Percentiles rank a stretch among this genome's conserved stretches.
phyloP scores from a whole-genome alignment of 805 yeast species.

The Maudiozyma pseudohumilis region DNA sequence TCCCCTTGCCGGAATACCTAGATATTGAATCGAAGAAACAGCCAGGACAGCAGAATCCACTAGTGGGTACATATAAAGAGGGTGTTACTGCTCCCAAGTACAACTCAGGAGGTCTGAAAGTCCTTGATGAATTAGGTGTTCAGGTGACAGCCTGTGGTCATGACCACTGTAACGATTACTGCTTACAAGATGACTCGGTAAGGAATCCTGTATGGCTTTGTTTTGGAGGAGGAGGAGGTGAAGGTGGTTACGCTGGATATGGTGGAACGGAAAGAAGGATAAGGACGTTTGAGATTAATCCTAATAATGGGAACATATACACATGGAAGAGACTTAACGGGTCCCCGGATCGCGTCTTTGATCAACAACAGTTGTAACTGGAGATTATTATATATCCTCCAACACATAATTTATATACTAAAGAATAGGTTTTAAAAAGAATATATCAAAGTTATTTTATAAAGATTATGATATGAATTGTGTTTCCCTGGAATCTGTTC shows the following conservation, averaged over 20 bases:
- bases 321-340: slow-evolving; percentile 71
- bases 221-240: slow-evolving; percentile 89
- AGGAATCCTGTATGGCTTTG: slow-evolving; percentile 61
- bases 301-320: slow-evolving; percentile 31
- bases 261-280: slow-evolving; percentile 78
- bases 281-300: slow-evolving; percentile 60
- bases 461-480: background rate
- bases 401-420: background rate
- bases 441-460: background rate
- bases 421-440: background rate
- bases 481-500: background rate
- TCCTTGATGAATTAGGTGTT: slow-evolving; percentile 58
- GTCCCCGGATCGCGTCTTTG: slow-evolving; percentile 38
- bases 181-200: slow-evolving; percentile 46
- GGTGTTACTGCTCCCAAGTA: slow-evolving; percentile 67
- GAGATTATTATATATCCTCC: background rate
- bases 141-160: slow-evolving; percentile 78
- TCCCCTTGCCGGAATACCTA: slow-evolving; percentile 81
- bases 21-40: slow-evolving; percentile 31
- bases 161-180: slow-evolving; percentile 91
- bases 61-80: slow-evolving; percentile 62
- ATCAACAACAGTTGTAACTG: slow-evolving; percentile 36
- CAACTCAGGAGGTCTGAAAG: slow-evolving; percentile 56
- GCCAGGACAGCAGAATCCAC: slow-evolving; percentile 22
- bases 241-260: slow-evolving; percentile 94